A percentile compares a stretch with the other conserved stretches of the same genome.
phyloP scores from a whole-genome alignment of 169 alveolate species.

The Eimeria falciformis region DNA sequence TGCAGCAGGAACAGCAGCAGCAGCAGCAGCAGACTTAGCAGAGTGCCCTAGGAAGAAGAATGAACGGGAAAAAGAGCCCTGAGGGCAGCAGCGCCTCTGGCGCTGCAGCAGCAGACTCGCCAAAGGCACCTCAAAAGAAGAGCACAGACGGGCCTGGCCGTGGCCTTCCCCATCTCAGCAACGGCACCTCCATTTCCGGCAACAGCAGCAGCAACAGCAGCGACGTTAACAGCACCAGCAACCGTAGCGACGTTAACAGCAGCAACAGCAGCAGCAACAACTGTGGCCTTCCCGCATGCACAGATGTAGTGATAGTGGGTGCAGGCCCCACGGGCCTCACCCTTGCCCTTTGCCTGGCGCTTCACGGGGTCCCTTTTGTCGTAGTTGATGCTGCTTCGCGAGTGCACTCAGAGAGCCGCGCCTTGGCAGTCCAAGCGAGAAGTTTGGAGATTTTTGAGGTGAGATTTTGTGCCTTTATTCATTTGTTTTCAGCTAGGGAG shows the following conservation, averaged over 20 bases:
- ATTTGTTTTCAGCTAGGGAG: neutral
- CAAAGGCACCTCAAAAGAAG: neutral
- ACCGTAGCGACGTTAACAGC: neutral
- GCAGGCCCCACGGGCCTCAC: slow-evolving; percentile 76
- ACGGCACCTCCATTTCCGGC: neutral
- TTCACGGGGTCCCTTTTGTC: slow-evolving; percentile 28
- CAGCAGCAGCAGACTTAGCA: neutral
- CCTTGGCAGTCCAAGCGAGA: slow-evolving; percentile 64
- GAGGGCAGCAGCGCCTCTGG: neutral
- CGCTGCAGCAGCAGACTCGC: neutral
- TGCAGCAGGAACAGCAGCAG: neutral
- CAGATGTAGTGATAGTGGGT: slow-evolving; percentile 73
- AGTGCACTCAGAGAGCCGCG: slow-evolving; percentile 30
- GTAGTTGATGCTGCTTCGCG: slow-evolving; percentile 31
- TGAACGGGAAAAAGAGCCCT: neutral
- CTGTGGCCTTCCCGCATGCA: slow-evolving; percentile 17
- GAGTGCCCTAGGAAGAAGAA: neutral
- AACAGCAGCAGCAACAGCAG: neutral
- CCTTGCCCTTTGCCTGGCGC: slow-evolving; percentile 58
- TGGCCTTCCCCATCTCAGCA: neutral
- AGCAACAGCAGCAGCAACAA: slow-evolving; percentile 2
- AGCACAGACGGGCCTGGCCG: neutral
- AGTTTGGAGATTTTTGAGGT: slow-evolving; percentile 71
- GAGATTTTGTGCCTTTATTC: neutral
- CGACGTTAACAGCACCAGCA: neutral